Evolutionary conservation across 202 grass and related monocot genomes (phyloP), one percentile per base, ranked within the genome.

Genomic region (Dendrocalamus latiflorus): DNA sequence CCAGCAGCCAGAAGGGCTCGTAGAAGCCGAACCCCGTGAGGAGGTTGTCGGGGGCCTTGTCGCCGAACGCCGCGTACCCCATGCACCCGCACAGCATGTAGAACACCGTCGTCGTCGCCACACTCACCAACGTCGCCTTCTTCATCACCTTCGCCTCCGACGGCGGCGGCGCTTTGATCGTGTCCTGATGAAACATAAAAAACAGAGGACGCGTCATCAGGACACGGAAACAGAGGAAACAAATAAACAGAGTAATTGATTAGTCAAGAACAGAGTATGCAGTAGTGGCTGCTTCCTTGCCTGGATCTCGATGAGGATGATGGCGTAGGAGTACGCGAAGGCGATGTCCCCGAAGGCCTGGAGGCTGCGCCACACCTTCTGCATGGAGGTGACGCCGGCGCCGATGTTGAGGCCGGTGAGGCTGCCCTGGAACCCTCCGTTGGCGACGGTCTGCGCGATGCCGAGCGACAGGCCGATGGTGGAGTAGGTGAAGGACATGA

Each of bases 401-500:
- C 86, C 91, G 47, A 92, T 61, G 75, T 77, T 80, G 83, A 97
- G 45, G 57, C 94, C 94, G 30, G 91, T 97, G 72, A 94, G 86
- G 83, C 94, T 94, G 18, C 94, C 94, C 50, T 75, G 61, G 66
- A 94, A 53, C 6, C 88, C 90, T 17, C 86, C 89, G 54, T 97
- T 97, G 28, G 78, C 81, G 75, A 94, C 85, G 4, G 90, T 89
- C 86, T 97, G 90, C 10, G 25, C 78, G 61, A 97, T 81, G 75
- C 92, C 92, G 26, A 97, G 92, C 1, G 41, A 21, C 42, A 97
- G 94, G 21, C 92, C 94, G 6, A 94, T 97, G 30, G 50, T 49
- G 30, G 94, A 92, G 79, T 97, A 97, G 39, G 92, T 97, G 75
- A 97, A 94, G 48, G 94, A 97, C 94, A 97, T 97, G 75, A 89